Base-by-base conservation (phyloP, 148 eudicot species). In the Simmondsia chinensis region DNA sequence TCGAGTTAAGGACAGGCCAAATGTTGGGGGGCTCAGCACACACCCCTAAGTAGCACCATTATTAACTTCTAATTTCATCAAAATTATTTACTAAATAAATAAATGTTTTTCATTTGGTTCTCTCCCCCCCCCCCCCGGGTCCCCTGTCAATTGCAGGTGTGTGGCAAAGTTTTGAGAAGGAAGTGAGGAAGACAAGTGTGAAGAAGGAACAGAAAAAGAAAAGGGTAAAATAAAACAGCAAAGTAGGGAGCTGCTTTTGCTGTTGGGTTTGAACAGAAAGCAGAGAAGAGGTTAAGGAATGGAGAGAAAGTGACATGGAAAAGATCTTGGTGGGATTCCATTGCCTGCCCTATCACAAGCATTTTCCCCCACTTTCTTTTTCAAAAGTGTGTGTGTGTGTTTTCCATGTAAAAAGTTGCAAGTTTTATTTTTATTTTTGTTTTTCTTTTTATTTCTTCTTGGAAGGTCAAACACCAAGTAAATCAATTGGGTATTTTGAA, bases 281-380 rank as follows among this genome's bases (percentile, higher is more conserved):
- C 1, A 12, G 23, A 35, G 15, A 30, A 16, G 17, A 52, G 18
- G 21, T 32, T 17, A n/a, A 45, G 49, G 53, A 60, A 46, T 46
- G 44, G 56, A 33, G 70, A 50, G 72, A 68, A 64, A 62, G 44
- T 49, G 69, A 54, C 65, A 52, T 47, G 59, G 44, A 43, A 28
- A 56, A 57, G 56, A 69, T 79, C 73, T 68, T 75, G 44, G 60
- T 66, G 78, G 63, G 75, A 68, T 75, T 63, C 59, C 58, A 52
- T 63, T 60, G 79, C 76, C 69, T 69, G 44, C 57, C 62, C 20
- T 15, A 31, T 64, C 52, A 63, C 64, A 70, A 51, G 52, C 64
- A 58, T 61, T 49, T n/a, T n/a, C n/a, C n/a, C n/a, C n/a, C n/a
- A n/a, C n/a, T n/a, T n/a, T n/a, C n/a, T n/a, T n/a, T n/a, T n/a